Conservation (phyloP, 2,329 filamentous ascomycete genomes). For the Trematosphaeria pertusa region DNA sequence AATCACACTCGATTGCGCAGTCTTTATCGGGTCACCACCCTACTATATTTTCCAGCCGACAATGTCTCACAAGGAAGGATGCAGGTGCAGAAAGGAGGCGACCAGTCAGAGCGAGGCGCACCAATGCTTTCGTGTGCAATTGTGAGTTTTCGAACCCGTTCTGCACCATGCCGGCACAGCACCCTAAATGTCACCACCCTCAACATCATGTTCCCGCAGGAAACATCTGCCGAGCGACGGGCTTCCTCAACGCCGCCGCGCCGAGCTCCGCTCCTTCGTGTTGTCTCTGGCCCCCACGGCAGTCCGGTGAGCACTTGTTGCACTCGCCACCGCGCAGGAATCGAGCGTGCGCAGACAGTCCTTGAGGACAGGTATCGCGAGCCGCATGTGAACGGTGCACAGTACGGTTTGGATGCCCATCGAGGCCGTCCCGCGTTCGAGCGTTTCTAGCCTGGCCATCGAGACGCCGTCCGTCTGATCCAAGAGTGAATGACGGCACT, state of each 20-base stretch:
- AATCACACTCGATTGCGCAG: neutral
- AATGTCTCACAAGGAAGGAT: neutral
- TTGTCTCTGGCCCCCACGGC: slow-evolving; percentile 15
- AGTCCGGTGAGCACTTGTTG: slow-evolving; percentile 18
- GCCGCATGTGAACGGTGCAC: neutral
- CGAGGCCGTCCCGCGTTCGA: neutral
- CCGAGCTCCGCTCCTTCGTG: slow-evolving; percentile 1
- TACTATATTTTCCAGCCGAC: neutral
- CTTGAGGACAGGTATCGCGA: slow-evolving; percentile 1
- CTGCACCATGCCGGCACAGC: slow-evolving; percentile 1
- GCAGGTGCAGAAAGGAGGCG: neutral
- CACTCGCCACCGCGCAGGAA: slow-evolving; percentile 16
- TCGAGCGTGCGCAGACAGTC: slow-evolving; percentile 4
- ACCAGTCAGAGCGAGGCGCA: neutral
- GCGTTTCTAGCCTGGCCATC: neutral
- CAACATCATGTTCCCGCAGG: slow-evolving; percentile 4
- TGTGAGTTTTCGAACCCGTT: neutral
- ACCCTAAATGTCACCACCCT: slow-evolving; percentile 7
- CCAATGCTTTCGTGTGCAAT: neutral
- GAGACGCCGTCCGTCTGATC: neutral
- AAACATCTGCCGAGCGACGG: slow-evolving; percentile 3
- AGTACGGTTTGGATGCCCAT: neutral
- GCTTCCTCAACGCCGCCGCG: slow-evolving; percentile 1
- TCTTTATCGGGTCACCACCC: too few species aligned
- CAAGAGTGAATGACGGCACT: neutral